Conservation (phyloP, 2,329 filamentous ascomycete genomes). For the Nemania serpens region DNA sequence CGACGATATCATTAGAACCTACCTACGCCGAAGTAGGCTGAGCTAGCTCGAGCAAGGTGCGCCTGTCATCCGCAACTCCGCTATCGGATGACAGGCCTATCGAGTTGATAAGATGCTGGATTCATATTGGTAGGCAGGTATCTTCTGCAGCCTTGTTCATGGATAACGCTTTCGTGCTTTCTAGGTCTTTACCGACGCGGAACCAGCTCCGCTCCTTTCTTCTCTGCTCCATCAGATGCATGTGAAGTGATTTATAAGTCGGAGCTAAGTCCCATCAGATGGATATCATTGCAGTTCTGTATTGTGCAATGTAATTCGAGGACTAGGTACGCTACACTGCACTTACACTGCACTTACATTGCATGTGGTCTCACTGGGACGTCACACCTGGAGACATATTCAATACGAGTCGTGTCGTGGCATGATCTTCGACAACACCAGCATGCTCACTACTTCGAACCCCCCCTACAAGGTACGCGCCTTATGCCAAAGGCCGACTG, state of each 20-base stretch:
- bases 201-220: no score
- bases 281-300: no score
- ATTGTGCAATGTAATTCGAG: no score
- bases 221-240: no score
- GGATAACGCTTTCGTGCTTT: background rate
- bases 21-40: background rate
- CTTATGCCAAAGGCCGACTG: background rate
- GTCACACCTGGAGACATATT: background rate
- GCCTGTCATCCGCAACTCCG: constrained; percentile 1
- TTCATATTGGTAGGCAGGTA: no score
- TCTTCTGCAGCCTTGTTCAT: no score
- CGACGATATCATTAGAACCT: constrained; percentile 11
- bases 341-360: background rate
- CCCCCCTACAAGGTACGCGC: background rate
- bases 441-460: background rate
- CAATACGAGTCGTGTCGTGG: constrained; percentile 4
- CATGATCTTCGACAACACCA: constrained; percentile 4
- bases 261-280: no score
- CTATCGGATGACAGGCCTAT: constrained; percentile 9
- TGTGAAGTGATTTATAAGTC: no score
- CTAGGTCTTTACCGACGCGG: no score
- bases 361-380: constrained; percentile 4
- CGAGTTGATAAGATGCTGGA: constrained; percentile 4
- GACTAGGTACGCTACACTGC: background rate
- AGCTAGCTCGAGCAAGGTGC: background rate